Evolutionary conservation across 2,329 filamentous ascomycete species (phyloP), one percentile per base, ranked within the genome.

Genomic region (Colletotrichum camelliae): DNA sequence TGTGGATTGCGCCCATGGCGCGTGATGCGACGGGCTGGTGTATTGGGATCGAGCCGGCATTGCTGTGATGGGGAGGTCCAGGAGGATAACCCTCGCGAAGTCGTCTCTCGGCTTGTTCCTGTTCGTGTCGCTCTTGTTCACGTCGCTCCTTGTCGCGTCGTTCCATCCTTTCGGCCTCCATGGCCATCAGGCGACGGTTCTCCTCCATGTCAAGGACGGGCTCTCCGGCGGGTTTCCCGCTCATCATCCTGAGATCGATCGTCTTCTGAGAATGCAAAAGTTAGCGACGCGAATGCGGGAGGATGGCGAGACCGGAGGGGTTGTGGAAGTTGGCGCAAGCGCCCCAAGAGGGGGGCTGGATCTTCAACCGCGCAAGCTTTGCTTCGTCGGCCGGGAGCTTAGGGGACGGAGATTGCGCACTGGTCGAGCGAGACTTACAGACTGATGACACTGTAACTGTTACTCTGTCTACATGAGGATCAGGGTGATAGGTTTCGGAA

Each of bases 1-100:
- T 97, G 83, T 98, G 96, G 72, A 98, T 97, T 68, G 95, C 94
- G 78, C 93, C 94, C 73, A 94, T 87, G 77, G 95, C 88, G 85
- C 96, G 89, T 82, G 96, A 92, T 77, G 96, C 96, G 75, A 98
- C 96, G 7, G 96, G 96, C 84, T 98, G 96, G 85, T 98, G 96
- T 80, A 98, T 93, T 70, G 96, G 95, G 70, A 98, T 95, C 4
- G 96, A 95, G 73, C 94, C 95, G 52, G 95, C 93, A 82, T 95
- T 96, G 85, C 94, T 97, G 84, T 98, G 96, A 82, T 97, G 95
- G 31, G 94, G 92, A 76, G 94, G 91, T 67, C 84, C 82, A 24
- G 91, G 90, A 79, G 93, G 93, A 81, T 92, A 93, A 67, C 92
- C 90, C 58, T 93, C 92, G 82, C 91, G 89, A 75, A 91, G 87